Base-by-base conservation (phyloP, 441 rosid species). In the Pelargonium fulgidum region DNA sequence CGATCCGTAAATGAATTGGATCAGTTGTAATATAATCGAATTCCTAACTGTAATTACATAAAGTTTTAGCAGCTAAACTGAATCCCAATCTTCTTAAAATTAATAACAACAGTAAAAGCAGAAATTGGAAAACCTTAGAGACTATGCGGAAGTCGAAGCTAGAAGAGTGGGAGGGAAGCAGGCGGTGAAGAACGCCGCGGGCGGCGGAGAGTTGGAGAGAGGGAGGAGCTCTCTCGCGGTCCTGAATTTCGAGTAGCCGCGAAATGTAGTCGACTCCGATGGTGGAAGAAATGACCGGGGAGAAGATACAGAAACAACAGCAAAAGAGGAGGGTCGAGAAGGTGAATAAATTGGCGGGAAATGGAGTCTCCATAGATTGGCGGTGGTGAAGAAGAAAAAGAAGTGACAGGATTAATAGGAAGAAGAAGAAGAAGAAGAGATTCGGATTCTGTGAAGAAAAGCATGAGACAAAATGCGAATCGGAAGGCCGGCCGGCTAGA, bases 221-320 rank as follows among this genome's bases (percentile, higher is more conserved):
- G 22, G 88, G 81, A 73, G 87, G 76, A 75, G 91, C 86, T 24
- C 89, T 79, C 80, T 86, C 90, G 48, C 77, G 76, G 14, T 84
- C 88, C 80, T 89, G 94, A 58, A 84, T 78, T n/a, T 85, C 83
- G 64, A 89, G 87, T 20, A 88, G 77, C 24, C 74, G 70, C 9
- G 89, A 84, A 24, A 88, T 75, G 82, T 85, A 82, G 29, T 77
- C 80, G 73, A 84, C 87, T 47, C 93, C 93, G 77, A 81, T 65
- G 36, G 93, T 84, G 50, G 89, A 83, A 2, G 86, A 65, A 11
- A 61, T 73, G 71, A 76, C 79, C 9, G 68, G 1, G 13, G 77
- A 65, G 65, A 74, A 7, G 45, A 68, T 33, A 33, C 39, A 33
- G 39, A 33, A 33, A 33, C 39, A 33, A 33, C 6, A 33, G 0